Percentiles rank a stretch among this genome's conserved stretches.
These are phyloP conservation scores for Brassica hybrid DNA, from an alignment of 441 rosid species.

Conservation along the genomic window DNA sequence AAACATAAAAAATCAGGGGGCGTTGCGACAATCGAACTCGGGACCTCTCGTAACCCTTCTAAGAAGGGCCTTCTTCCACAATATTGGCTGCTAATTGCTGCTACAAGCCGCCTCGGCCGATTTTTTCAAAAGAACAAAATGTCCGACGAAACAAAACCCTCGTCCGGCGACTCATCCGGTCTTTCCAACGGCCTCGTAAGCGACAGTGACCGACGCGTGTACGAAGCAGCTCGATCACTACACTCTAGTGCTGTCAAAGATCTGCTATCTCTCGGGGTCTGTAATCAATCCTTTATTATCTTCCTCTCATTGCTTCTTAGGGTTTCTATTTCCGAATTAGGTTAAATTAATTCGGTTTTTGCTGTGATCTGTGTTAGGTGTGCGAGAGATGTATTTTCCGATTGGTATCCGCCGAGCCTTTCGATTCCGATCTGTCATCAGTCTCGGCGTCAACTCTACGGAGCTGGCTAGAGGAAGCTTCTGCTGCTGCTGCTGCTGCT, in stretches of 20 bases:
- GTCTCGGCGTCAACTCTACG: constrained; percentile 43
- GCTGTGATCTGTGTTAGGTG: constrained; percentile 48
- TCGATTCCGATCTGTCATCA: constrained; percentile 42
- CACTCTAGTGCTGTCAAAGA: constrained; percentile 66
- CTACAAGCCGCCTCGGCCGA: constrained; percentile 29
- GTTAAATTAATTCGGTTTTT: neutral
- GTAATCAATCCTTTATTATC: constrained; percentile 26
- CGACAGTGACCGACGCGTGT: constrained; percentile 40
- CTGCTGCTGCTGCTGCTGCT: constrained; percentile 3
- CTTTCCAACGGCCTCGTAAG: constrained; percentile 24
- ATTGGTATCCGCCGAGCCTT: constrained; percentile 55
- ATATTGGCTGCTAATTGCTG: neutral
- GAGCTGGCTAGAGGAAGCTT: constrained; percentile 35
- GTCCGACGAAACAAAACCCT: constrained; percentile 42
- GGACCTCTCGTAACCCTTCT: constrained; percentile 49
- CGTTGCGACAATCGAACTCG: constrained; percentile 75
- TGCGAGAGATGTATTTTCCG: constrained; percentile 81
- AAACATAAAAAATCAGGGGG: constrained; percentile 37
- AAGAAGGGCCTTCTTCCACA: neutral
- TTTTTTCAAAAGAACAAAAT: constrained; percentile 22
- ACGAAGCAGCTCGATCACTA: constrained; percentile 57
- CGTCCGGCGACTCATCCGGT: constrained; percentile 15
- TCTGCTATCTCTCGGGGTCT: constrained; percentile 63
- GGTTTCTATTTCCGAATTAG: neutral
- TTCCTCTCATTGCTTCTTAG: constrained; percentile 19